A percentile compares a stretch with the other conserved stretches of the same genome.
phyloP scores from a whole-genome alignment of 805 yeast species.

The Ogataea nonfermentans region DNA sequence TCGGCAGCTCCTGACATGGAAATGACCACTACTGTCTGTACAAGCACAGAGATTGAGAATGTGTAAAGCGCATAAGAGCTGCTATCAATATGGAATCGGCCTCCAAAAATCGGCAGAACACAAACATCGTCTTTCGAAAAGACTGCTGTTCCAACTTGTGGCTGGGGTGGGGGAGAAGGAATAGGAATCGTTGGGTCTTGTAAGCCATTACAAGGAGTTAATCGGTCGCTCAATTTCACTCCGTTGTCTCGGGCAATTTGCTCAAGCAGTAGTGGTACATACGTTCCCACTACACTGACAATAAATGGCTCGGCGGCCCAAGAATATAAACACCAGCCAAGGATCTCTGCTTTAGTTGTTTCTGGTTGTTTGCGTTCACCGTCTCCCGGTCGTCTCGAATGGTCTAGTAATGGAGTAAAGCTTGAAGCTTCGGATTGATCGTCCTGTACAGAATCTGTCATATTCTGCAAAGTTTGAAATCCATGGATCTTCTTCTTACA shows the following conservation, averaged over 20 bases:
- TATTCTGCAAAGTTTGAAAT: not conserved
- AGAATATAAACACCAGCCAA: slow-evolving; percentile 69
- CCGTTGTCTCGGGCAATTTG: slow-evolving; percentile 74
- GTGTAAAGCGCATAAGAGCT: slow-evolving; percentile 73
- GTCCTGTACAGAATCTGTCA: slow-evolving; percentile 4
- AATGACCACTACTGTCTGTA: slow-evolving; percentile 70
- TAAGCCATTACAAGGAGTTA: slow-evolving; percentile 47
- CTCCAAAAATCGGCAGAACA: slow-evolving; percentile 34
- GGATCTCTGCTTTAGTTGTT: slow-evolving; percentile 43
- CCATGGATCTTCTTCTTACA: too few species aligned
- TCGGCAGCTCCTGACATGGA: slow-evolving; percentile 74
- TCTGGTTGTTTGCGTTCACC: slow-evolving; percentile 12
- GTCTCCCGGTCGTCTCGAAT: not conserved
- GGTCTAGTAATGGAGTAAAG: not conserved
- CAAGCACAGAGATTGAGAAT: slow-evolving; percentile 64
- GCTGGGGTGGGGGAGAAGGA: slow-evolving; percentile 30
- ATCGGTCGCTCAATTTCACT: slow-evolving; percentile 56
- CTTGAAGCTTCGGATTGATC: not conserved
- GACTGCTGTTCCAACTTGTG: slow-evolving; percentile 4
- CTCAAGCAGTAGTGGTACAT: slow-evolving; percentile 69
- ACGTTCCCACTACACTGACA: slow-evolving; percentile 76
- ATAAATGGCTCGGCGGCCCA: slow-evolving; percentile 82
- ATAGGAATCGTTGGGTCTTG: slow-evolving; percentile 32
- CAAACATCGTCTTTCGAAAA: slow-evolving; percentile 24
- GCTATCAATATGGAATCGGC: slow-evolving; percentile 54